phyloP scores from a whole-genome alignment of 441 rosid species.

The Erodium texanum region DNA sequence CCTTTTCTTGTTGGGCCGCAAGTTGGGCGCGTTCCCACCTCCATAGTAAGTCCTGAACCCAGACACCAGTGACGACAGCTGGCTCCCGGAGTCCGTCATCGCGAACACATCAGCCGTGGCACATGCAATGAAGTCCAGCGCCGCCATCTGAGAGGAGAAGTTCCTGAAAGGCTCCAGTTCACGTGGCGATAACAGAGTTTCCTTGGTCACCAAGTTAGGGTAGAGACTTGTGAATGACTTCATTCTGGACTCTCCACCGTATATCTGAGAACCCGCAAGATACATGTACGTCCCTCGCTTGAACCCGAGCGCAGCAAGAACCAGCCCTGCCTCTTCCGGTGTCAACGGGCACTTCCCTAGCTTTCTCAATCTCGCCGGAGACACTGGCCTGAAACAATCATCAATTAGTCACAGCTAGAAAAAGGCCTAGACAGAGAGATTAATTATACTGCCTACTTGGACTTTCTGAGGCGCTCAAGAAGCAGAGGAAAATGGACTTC shows the following conservation, averaged over 20 bases:
- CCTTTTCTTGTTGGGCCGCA: constrained; percentile 90
- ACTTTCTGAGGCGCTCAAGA: constrained; percentile 45
- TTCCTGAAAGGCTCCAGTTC: constrained; percentile 81
- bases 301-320: constrained; percentile 78
- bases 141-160: constrained; percentile 91
- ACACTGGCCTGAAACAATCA: constrained; percentile 36
- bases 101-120: constrained; percentile 86
- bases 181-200: constrained; percentile 56
- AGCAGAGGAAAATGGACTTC: constrained; percentile 79
- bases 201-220: constrained; percentile 82
- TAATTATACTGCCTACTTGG: constrained; percentile 31
- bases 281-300: constrained; percentile 59
- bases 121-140: constrained; percentile 79
- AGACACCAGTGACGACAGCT: constrained; percentile 76
- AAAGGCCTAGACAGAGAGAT: neutral
- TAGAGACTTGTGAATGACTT: constrained; percentile 59
- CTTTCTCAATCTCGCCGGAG: constrained; percentile 56
- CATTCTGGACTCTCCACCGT: constrained; percentile 68
- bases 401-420: neutral
- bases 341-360: constrained; percentile 82
- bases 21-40: constrained; percentile 48
- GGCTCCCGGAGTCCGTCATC: constrained; percentile 96
- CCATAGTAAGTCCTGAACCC: constrained; percentile 84
- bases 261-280: constrained; percentile 69
- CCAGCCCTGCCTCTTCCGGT: constrained; percentile 86